A percentile compares a stretch with the other conserved stretches of the same genome.
phyloP scores from a whole-genome alignment of 108 stramenopile species.

The Conticribra guillardii region DNA sequence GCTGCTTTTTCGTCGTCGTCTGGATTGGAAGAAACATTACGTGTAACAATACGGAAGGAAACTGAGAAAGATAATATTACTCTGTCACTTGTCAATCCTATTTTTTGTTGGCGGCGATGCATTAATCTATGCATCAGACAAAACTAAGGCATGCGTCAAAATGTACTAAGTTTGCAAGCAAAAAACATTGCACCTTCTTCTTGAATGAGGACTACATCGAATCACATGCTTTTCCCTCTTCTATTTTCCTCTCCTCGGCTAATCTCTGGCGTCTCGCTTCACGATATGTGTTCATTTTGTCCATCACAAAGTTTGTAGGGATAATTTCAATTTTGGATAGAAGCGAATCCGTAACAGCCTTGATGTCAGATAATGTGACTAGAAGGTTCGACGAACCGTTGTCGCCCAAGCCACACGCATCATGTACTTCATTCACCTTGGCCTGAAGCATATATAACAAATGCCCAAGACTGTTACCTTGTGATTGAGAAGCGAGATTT shows the following conservation, averaged over 20 bases:
- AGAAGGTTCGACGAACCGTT: background rate
- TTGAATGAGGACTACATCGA: too few species aligned
- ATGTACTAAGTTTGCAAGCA: too few species aligned
- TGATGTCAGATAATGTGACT: background rate
- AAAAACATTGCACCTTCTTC: too few species aligned
- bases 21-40: too few species aligned
- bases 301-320: background rate
- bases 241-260: background rate
- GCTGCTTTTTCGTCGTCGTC: background rate
- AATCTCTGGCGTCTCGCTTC: too few species aligned
- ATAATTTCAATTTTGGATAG: background rate
- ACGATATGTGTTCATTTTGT: background rate
- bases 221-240: background rate
- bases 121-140: too few species aligned
- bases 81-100: too few species aligned
- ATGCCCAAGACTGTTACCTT: background rate
- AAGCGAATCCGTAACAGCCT: background rate
- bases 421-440: background rate
- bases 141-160: too few species aligned
- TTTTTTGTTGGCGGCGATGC: too few species aligned
- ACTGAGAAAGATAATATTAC: too few species aligned
- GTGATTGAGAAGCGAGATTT: background rate
- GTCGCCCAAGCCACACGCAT: background rate
- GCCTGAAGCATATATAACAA: background rate
- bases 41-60: too few species aligned